Base-by-base conservation (phyloP, 768 basidiomycete species). In the Rhizopogon roseolus region DNA sequence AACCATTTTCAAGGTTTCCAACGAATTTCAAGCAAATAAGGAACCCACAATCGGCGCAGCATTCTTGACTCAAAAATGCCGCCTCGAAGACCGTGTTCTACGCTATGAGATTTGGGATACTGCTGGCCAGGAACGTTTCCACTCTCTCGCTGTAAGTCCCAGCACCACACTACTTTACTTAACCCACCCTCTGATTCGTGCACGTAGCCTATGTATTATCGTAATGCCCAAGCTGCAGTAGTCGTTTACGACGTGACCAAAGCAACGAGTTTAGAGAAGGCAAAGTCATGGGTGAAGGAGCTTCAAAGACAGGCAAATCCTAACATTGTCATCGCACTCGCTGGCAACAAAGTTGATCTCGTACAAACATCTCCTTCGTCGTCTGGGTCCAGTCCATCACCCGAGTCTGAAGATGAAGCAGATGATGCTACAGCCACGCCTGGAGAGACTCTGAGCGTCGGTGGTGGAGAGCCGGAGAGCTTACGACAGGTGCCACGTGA, bases 221-320 rank as follows among this genome's bases (percentile, higher is more conserved):
- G 97, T 64, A 98, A 98, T 64, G 93, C 96, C 7, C 92, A 95
- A 69, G 95, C 96, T 4, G 96, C 96, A 32, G 94, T 98, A 40
- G 97, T 99, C 8, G 96, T 98, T 17, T 98, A 98, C 70, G 97
- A 98, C 68, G 86, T 98, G 53, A 98, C 96, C 48, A 97, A 98
- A 72, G 90, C 92, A 42, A 81, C 88, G 54, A 96, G 93, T 64
- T 79, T 99, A 54, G 96, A 98, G 71, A 98, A 98, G 71, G 97
- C 97, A 52, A 98, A 98, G 77, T 93, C 95, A 29, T 99, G 97
- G 97, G 94, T 99, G 54, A 98, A 97, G 76, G 97, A 99, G 72
- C 80, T 99, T 22, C 97, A 99, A 69, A 85, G 97, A 60, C 97
- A 99, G 67, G 97, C 97, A 22, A 97, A 98, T 68, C 95, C 96